A percentile compares a stretch with the other conserved stretches of the same genome.
phyloP scores from a whole-genome alignment of 148 eudicot genomes.

The Spergularia marina region DNA sequence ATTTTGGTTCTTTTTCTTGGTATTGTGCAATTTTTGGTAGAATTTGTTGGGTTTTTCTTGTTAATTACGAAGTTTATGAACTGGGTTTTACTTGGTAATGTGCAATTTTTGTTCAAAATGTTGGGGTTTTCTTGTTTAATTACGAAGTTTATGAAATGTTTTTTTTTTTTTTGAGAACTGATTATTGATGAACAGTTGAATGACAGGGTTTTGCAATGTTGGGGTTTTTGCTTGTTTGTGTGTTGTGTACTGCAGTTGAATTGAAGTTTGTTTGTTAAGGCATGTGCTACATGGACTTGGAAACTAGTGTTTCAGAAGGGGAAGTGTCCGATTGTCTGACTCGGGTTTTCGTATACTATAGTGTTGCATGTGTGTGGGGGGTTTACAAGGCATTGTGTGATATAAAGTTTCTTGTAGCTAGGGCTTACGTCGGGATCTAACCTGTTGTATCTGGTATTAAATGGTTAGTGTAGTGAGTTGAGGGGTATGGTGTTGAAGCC shows the following conservation, averaged over 20 bases:
- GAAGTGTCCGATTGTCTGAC: too few relatives aligned
- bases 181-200: conserved; percentile 12
- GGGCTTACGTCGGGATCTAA: neutral
- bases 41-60: neutral
- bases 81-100: neutral
- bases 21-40: neutral
- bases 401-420: neutral
- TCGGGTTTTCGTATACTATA: too few relatives aligned
- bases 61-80: neutral
- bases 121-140: neutral
- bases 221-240: neutral
- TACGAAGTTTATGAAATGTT: neutral
- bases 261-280: neutral
- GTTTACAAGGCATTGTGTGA: neutral
- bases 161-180: neutral
- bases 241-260: neutral
- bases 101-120: neutral
- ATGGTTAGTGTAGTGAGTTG: neutral
- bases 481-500: neutral
- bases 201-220: neutral
- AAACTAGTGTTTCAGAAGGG: neutral
- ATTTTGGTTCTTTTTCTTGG: conserved; percentile 10
- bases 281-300: neutral
- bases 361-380: neutral
- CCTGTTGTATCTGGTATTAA: neutral